Conservation (phyloP, 176 grass and related monocot genomes). For the Oryza punctata region DNA sequence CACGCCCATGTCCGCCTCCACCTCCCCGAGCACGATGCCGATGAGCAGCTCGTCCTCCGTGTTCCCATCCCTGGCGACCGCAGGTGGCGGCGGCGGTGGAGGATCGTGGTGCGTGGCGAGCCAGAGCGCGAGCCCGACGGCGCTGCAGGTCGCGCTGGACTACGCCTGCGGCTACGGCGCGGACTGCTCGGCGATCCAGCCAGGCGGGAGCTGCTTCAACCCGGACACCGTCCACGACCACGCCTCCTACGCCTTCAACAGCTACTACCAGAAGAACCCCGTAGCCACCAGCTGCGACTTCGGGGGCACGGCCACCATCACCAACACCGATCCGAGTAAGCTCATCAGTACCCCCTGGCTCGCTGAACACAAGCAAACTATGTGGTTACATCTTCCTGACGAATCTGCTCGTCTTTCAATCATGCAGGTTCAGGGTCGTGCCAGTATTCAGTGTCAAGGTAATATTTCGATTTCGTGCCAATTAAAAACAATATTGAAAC, state of each 20-base stretch:
- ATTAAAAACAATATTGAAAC: neutral
- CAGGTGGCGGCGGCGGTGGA: neutral
- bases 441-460: constrained; percentile 65
- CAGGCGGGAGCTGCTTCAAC: constrained; percentile 72
- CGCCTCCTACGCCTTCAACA: constrained; percentile 86
- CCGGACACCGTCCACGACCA: constrained; percentile 77
- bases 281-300: constrained; percentile 73
- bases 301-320: constrained; percentile 67
- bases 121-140: constrained; percentile 48
- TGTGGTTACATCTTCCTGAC: neutral
- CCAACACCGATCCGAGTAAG: constrained; percentile 79
- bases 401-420: neutral
- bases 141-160: constrained; percentile 84
- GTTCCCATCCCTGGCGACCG: constrained; percentile 36
- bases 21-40: neutral
- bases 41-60: neutral
- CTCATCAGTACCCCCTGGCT: neutral
- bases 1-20: constrained; percentile 42
- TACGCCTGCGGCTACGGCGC: constrained; percentile 76
- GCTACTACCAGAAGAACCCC: constrained; percentile 88
- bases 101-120: constrained; percentile 86
- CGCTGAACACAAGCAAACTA: no score
- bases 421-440: constrained; percentile 57
- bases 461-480: neutral
- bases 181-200: constrained; percentile 70